Evolutionary conservation across 148 eudicot species (phyloP).

Genomic region (Cornus suecica): DNA sequence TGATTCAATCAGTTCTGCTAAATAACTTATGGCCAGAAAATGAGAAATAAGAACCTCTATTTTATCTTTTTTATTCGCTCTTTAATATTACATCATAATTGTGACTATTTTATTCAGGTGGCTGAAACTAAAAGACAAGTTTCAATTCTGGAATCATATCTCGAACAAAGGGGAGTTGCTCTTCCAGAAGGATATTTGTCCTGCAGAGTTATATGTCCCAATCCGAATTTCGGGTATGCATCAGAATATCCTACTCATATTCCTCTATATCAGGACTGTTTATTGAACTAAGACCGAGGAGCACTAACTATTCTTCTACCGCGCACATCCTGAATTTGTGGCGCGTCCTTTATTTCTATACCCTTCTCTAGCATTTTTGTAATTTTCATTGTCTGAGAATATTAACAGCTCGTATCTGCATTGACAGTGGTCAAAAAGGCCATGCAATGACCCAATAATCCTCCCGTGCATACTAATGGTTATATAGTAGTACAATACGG

Average conservation of each 20-base stretch:
- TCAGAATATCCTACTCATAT: background rate
- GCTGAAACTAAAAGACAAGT: constrained; percentile 60
- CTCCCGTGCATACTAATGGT: background rate
- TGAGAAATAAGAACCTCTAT: background rate
- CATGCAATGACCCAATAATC: background rate
- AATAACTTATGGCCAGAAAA: background rate
- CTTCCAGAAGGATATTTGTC: constrained; percentile 82
- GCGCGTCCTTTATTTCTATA: constrained; percentile 3
- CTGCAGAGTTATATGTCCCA: constrained; percentile 67
- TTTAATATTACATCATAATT: background rate
- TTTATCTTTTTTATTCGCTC: background rate
- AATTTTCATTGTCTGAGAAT: background rate
- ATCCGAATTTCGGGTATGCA: constrained; percentile 72
- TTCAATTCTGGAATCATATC: constrained; percentile 65
- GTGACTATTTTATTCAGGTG: constrained; percentile 32
- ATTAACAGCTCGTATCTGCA: background rate
- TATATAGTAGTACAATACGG: background rate
- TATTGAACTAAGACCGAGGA: background rate
- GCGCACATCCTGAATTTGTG: background rate
- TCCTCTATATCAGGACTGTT: background rate
- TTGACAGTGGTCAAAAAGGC: background rate
- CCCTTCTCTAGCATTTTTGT: background rate
- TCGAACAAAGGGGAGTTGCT: constrained; percentile 84
- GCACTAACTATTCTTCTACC: background rate
- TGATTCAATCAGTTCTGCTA: background rate